phyloP scores from a whole-genome alignment of 805 yeast species.

The Candida germanica region DNA sequence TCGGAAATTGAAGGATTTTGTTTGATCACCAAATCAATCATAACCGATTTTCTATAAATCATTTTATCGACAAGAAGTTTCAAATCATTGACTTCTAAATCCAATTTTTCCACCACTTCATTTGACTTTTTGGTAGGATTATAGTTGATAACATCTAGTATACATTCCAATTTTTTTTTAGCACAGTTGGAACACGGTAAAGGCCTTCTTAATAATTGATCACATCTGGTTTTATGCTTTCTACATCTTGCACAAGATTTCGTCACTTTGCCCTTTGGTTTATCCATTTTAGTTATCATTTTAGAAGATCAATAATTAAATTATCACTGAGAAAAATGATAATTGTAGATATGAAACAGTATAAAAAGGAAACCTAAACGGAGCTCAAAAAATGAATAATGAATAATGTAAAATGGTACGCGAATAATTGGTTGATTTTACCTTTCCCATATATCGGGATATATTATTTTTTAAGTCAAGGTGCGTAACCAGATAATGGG shows the following conservation, averaged over 20 bases:
- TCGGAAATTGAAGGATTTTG: constrained; percentile 20
- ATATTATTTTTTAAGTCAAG: not conserved
- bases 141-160: constrained; percentile 49
- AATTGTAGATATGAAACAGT: not conserved
- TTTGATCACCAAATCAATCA: constrained; percentile 8
- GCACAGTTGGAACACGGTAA: constrained; percentile 56
- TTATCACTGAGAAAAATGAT: not conserved
- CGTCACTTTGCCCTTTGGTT: constrained; percentile 21
- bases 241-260: constrained; percentile 66
- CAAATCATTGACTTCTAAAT: constrained; percentile 23
- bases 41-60: constrained; percentile 19
- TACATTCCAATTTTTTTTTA: constrained; percentile 50
- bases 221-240: constrained; percentile 65
- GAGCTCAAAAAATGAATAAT: constrained; percentile 4
- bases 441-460: constrained; percentile 10
- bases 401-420: constrained; percentile 6
- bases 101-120: constrained; percentile 22
- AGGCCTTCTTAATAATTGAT: constrained; percentile 51
- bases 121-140: constrained; percentile 46
- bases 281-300: constrained; percentile 10
- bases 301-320: not conserved
- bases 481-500: not conserved
- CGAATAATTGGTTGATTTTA: constrained; percentile 6
- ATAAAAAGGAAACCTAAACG: not conserved
- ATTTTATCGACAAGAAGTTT: constrained; percentile 21